Base-by-base conservation (phyloP, 2,329 filamentous ascomycete genomes). In the Nemania sp. region DNA sequence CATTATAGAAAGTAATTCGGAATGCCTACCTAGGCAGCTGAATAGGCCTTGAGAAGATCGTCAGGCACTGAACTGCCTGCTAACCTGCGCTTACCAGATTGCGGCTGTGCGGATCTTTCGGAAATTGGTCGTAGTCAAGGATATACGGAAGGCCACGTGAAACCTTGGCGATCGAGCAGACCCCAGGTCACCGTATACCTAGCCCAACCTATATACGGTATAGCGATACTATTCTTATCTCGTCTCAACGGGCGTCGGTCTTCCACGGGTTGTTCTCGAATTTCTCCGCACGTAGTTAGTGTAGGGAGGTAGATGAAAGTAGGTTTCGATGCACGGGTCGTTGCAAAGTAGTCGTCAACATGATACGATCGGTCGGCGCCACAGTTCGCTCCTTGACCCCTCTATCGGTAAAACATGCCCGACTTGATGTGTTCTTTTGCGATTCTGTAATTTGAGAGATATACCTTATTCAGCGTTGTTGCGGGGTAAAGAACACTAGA, bases 41-140 rank as follows among this genome's bases (percentile, higher is more conserved):
- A 49, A 52, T 32, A 4, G 13, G 47, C 38, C 53, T 18, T 22
- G 41, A 32, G 29, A 15, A 24, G 61, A 64, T 67, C 61, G 45
- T 47, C 51, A 27, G 57, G 26, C 22, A 32, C 24, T 54, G 26
- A 18, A 27, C 51, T 32, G 13, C 47, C 22, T 24, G 18, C 51
- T 18, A 29, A 20, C 20, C 5, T 7, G n/a, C n/a, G 18, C 41
- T 43, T 45, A 61, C 18, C 24, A 53, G 52, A 27, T 62, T 52
- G 61, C 52, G 63, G 59, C 67, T 67, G 64, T n/a, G 66, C 60
- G 64, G 66, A 66, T 64, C 62, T 59, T 65, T 66, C 66, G 68
- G 66, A 70, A 64, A 69, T 70, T 69, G 52, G 38, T 15, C 15
- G 45, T n/a, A 15, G 41, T 32, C n/a, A 59, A 49, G 18, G 43